A percentile compares a stretch with the other conserved stretches of the same genome.
Evolutionary conservation across 768 basidiomycete genomes (phyloP).

Genomic region (Lentinula aciculospora): DNA sequence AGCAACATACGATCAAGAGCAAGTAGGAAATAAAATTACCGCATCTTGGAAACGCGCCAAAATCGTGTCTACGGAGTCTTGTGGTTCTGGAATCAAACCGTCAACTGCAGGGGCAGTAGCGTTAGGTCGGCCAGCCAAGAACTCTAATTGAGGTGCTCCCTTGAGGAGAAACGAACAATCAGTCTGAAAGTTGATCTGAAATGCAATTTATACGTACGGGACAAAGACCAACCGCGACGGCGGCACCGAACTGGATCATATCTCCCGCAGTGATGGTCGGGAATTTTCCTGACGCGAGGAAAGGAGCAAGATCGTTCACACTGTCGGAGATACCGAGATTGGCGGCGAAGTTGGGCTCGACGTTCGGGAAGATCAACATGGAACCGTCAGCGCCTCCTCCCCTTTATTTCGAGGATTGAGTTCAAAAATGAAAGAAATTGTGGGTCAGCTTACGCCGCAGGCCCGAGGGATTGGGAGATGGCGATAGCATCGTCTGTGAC

Average conservation of each 20-base stretch:
- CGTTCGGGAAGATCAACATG: constrained; percentile 20
- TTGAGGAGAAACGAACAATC: not conserved
- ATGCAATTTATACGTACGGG: constrained; percentile 17
- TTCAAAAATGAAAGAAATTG: not conserved
- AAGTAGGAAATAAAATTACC: not conserved
- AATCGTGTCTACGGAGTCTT: constrained; percentile 18
- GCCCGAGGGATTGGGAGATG: constrained; percentile 6
- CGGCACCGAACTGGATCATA: constrained; percentile 27
- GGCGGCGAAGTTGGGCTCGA: constrained; percentile 15
- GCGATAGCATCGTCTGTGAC: constrained; percentile 19
- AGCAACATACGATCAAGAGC: not conserved
- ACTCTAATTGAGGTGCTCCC: constrained; percentile 28
- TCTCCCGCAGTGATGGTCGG: not conserved
- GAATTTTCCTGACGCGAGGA: constrained; percentile 4
- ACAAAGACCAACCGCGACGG: constrained; percentile 29
- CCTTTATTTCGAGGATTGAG: constrained; percentile 9
- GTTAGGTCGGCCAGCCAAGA: constrained; percentile 29
- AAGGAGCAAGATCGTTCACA: constrained; percentile 11
- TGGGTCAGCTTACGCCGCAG: not conserved
- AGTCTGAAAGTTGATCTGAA: not conserved
- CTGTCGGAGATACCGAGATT: constrained; percentile 11
- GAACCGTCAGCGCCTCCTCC: constrained; percentile 26
- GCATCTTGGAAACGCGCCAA: constrained; percentile 26
- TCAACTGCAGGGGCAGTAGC: constrained; percentile 20
- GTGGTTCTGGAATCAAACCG: constrained; percentile 29